phyloP scores from a whole-genome alignment of 768 basidiomycete genomes.

The Mycena rosella region DNA sequence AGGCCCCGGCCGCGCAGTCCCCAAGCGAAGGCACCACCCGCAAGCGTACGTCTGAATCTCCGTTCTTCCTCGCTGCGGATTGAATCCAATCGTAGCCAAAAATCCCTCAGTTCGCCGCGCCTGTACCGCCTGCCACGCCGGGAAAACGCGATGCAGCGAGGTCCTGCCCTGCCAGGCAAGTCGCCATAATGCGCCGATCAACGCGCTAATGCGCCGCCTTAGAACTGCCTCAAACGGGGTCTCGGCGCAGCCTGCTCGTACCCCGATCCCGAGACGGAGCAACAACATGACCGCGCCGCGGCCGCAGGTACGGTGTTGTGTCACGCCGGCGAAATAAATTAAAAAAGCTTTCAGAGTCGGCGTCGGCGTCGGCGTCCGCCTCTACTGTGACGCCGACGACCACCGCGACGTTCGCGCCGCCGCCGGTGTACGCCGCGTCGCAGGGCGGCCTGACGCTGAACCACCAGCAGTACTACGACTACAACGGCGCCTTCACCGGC shows the following conservation, averaged over 20 bases:
- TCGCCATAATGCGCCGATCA: conserved; percentile 8
- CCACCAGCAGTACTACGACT: conserved; percentile 83
- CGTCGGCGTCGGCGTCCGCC: conserved; percentile 27
- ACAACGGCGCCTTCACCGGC: conserved; percentile 74
- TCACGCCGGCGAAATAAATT: conserved; percentile 14
- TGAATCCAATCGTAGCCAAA: conserved; percentile 67
- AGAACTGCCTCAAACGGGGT: conserved; percentile 89
- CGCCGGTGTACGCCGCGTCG: conserved; percentile 62
- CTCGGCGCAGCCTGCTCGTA: conserved; percentile 78
- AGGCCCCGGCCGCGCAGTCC: conserved; percentile 51
- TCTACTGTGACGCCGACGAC: background rate
- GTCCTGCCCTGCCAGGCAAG: conserved; percentile 83
- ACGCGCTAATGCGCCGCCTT: conserved; percentile 1
- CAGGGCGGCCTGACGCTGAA: conserved; percentile 22
- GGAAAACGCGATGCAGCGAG: conserved; percentile 88
- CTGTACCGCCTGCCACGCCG: conserved; percentile 84
- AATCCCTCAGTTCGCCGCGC: conserved; percentile 86
- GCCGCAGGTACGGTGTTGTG: conserved; percentile 46
- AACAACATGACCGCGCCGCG: conserved; percentile 48
- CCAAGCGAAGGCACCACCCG: conserved; percentile 50
- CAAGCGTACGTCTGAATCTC: conserved; percentile 66
- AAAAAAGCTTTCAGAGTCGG: too few relatives aligned
- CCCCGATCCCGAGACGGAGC: conserved; percentile 79
- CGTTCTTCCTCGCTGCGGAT: conserved; percentile 18
- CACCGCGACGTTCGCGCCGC: conserved; percentile 49